Evolutionary conservation across 1,139 yeast species (phyloP), one percentile per base, ranked within the genome.

Genomic region (Protomyces macrosporus): DNA sequence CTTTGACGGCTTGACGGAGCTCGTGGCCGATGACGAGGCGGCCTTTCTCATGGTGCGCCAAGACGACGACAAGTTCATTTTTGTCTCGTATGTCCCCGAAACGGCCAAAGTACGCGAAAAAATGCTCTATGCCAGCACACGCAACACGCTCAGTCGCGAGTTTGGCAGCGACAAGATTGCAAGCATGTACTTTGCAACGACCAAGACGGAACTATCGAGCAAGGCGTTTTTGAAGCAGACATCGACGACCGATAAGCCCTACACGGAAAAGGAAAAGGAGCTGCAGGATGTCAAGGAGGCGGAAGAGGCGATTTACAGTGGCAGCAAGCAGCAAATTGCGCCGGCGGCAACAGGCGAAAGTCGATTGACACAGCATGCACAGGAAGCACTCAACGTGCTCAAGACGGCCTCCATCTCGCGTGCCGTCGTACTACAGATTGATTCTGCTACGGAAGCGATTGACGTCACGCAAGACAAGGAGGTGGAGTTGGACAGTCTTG

Each of bases 101-200:
- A 74, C 76, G 57, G 90, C 97, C 10, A 85, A 86, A 6, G 91
- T 93, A 42, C 82, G 91, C 66, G 82, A 83, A 66, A 93, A 93
- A 74, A 93, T 93, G 98, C 79, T 93, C 63, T 95, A 91, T 74
- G 98, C 98, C 2, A 87, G 97, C 2, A 86, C 95, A 23, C 89
- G 89, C 68, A 86, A 84, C 72, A 84, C 95, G 0, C 75, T 93
- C 56, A 76, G 88, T 60, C 82, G 87, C 67, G 85, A 86, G 67
- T 78, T 93, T 60, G 95, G 95, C 9, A 76, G 87, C 4, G 84
- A 82, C 68, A 77, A 80, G 62, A 84, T 90, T 71, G 76, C 80
- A 40, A 81, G 84, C 59, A 83, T 73, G 70, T 75, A 72, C 70
- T 85, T 76, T 78, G 84, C 75, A 81, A 88, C 85, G 71, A 86